Evolutionary conservation across 2,329 filamentous ascomycete species (phyloP), one percentile per base, ranked within the genome.

Genomic region (Aureobasidium subglaciale): DNA sequence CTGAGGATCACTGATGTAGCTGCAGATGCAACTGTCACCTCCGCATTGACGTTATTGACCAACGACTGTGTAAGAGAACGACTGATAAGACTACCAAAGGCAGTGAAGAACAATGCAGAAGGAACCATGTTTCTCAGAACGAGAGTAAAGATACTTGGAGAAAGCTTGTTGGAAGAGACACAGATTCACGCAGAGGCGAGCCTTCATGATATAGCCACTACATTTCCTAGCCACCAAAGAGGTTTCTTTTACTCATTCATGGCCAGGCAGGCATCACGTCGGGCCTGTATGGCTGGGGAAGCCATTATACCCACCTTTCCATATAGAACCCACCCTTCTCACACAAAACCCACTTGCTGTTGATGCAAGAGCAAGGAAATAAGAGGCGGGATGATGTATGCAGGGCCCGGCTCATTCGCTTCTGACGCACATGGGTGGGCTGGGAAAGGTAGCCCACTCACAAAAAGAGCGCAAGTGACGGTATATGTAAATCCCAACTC

Each of bases 71-170:
- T 24, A 20, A 53, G 25, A 34, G 38, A 38, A 53, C 24, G 34
- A 53, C 37, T 25, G 49, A 37, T 38, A 53, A 53, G 37, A 20
- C 49, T 29, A n/a, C 49, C 15, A 15, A 53, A 24, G 18, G 49
- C 29, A 15, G 49, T 20, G 18, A 53, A 15, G 25, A 53, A 20
- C 24, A 53, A 15, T 22, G 49, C 18, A 9, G 49, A 42, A 42
- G 49, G 27, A 27, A 41, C 25, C 49, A 53, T 53, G 11, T 53
- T 38, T 24, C 6, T 9, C 1, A n/a, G 18, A 53, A 53, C 49
- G 38, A 53, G 25, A 30, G 48, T n/a, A 52, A 35, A 52, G 35
- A 52, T 52, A 16, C 15, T 52, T 16, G 11, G 45, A 37, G 8
- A 22, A 18, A 40, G 24, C 10, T 30, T 25, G 35, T 20, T 52